Evolutionary conservation across 768 basidiomycete genomes (phyloP), one percentile per base, ranked within the genome.

Genomic region (Tricholoma terreum): DNA sequence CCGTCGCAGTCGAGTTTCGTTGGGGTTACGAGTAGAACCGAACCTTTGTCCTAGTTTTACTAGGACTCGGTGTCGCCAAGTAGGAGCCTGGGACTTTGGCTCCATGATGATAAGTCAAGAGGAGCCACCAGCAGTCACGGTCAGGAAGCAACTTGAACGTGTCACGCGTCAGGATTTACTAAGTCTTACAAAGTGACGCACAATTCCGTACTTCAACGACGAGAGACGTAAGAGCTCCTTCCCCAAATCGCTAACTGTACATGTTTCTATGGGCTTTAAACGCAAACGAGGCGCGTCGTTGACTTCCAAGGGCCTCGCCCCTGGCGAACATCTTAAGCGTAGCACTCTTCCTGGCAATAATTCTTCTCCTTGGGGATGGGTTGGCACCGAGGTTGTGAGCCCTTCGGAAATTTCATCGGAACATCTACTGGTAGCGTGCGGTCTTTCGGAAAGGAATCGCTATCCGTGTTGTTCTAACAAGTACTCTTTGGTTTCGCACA

Each of bases 291-390:
- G 77, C 69, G 65, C 70, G 55, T 79, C 79, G 15, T 71, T 79
- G 4, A 43, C 71, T 22, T 61, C 71, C 12, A 80, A 80, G 63
- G 88, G 86, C 21, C 77, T 87, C 35, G 71, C 75, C 48, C 76
- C 86, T 27, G 87, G 86, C 19, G 83, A 89, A 73, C 76, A 77
- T 21, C 78, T 89, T 62, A 86, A 84, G 63, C 81, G 84, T 51
- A 73, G 76, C 56, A 78, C 78, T 54, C 75, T 84, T 14, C 71
- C 79, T n/a, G 73, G 74, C 24, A 72, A 72, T 40, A 71, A 71
- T 40, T 69, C 76, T 55, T 77, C 81, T 31, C 72, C 81, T n/a
- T 94, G 92, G 92, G 80, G 80, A 50, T 95, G 92, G 92, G 87
- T 92, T 51, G 85, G 81, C 50, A 80, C 85, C 43, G 84, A 87